Evolutionary conservation across 2,329 filamentous ascomycete genomes (phyloP).

Genomic region (Fusarium nematophilum): DNA sequence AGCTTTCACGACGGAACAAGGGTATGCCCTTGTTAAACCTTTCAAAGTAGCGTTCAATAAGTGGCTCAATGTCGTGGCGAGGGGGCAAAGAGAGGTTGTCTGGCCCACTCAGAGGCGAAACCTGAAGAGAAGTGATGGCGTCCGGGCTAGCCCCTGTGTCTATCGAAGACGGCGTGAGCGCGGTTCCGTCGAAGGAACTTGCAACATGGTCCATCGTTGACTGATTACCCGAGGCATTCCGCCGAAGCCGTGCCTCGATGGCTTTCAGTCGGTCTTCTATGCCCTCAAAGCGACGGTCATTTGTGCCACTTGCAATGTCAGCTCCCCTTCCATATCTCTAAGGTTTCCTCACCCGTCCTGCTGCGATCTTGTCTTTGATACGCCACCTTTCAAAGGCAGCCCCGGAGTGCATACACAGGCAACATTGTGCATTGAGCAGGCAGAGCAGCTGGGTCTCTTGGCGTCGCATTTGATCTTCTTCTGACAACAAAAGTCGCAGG

Average conservation of each 20-base stretch:
- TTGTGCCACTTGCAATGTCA: neutral
- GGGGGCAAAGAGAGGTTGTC: slow-evolving; percentile 1
- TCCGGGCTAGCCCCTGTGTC: neutral
- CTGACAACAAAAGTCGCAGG: slow-evolving; percentile 10
- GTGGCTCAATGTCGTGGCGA: neutral
- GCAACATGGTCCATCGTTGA: neutral
- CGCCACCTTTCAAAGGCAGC: no score
- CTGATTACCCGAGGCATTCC: neutral
- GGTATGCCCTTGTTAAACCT: neutral
- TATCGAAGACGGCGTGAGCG: neutral
- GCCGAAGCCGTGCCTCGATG: slow-evolving; percentile 15
- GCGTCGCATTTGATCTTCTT: slow-evolving; percentile 19
- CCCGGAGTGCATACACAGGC: slow-evolving; percentile 10
- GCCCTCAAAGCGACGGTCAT: neutral
- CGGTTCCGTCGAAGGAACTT: neutral
- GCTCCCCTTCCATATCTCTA: neutral
- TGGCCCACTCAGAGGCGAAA: neutral
- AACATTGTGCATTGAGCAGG: neutral
- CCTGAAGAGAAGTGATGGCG: no score
- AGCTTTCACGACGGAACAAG: neutral
- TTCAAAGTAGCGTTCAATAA: slow-evolving; percentile 1
- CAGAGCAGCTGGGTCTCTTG: slow-evolving; percentile 12
- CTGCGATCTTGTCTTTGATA: no score
- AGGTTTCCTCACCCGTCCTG: neutral
- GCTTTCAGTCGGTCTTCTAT: slow-evolving; percentile 5